These are phyloP conservation scores for Eucalyptus sideroxylon DNA, from an alignment of 345 rosid genomes.

Conservation along the genomic window DNA sequence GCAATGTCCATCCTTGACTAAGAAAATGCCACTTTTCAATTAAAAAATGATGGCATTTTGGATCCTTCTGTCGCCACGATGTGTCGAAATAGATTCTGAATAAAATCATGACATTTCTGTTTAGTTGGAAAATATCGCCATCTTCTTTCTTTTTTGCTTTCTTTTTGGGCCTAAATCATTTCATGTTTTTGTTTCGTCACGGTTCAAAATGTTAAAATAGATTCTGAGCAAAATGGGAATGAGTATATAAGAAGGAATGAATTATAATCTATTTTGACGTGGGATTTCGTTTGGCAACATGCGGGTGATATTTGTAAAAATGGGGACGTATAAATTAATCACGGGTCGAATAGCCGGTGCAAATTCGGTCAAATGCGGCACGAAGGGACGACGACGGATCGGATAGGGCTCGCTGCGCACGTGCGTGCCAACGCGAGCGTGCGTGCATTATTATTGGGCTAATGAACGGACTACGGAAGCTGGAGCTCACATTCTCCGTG, in stretches of 20 bases:
- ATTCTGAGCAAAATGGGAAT: fast-evolving
- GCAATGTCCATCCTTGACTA: too few species aligned
- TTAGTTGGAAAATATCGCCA: background rate
- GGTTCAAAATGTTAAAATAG: fast-evolving
- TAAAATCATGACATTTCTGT: background rate
- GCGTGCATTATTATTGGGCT: background rate
- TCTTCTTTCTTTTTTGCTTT: too few species aligned
- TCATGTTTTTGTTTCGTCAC: too few species aligned
- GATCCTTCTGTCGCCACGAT: too few species aligned
- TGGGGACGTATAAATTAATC: background rate
- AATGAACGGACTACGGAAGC: background rate
- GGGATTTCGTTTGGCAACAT: background rate
- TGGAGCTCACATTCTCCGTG: background rate
- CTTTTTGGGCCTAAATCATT: background rate
- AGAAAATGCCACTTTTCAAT: too few species aligned
- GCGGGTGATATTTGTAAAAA: background rate
- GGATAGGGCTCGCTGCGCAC: background rate
- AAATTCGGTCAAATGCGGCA: background rate
- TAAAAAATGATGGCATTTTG: too few species aligned
- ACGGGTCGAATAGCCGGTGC: background rate
- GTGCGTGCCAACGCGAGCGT: background rate
- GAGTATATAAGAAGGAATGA: background rate
- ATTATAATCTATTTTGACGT: too few species aligned
- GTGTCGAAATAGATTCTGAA: too few species aligned
- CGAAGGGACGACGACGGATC: background rate